Conservation (phyloP, 805 yeast genomes). For the Isabelozyma gotoi region DNA sequence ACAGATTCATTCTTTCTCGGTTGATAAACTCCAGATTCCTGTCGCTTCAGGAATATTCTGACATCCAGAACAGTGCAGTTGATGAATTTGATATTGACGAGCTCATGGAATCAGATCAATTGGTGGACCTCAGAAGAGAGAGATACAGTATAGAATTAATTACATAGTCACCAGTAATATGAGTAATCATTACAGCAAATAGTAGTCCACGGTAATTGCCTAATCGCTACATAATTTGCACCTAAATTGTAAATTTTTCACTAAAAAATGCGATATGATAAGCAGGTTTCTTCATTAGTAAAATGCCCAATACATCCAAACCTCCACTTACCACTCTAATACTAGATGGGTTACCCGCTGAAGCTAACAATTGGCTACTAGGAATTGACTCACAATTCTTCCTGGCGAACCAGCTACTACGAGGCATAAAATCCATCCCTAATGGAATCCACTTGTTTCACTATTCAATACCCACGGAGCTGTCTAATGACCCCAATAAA, state of each 20-base stretch:
- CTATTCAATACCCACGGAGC: constrained; percentile 31
- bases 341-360: constrained; percentile 8
- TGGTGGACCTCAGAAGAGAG: constrained; percentile 11
- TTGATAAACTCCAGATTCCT: constrained; percentile 28
- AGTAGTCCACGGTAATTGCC: no score
- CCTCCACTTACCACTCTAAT: constrained; percentile 25
- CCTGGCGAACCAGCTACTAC: constrained; percentile 34
- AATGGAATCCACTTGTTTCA: constrained; percentile 57
- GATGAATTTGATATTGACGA: constrained; percentile 25
- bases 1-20: constrained; percentile 33
- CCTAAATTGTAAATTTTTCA: no score
- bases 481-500: no score
- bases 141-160: constrained; percentile 30
- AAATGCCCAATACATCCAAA: no score
- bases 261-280: background rate
- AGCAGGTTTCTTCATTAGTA: no score
- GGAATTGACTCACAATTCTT: constrained; percentile 55
- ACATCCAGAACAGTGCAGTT: constrained; percentile 2
- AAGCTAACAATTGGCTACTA: constrained; percentile 17
- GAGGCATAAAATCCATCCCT: constrained; percentile 53
- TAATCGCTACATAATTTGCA: no score
- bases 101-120: constrained; percentile 7
- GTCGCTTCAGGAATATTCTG: constrained; percentile 13
- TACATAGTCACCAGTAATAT: no score
- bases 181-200: background rate